Percentiles rank a stretch among this genome's conserved stretches.
phyloP scores from a whole-genome alignment of 2,329 filamentous ascomycete genomes.

The Cercospora janseana region DNA sequence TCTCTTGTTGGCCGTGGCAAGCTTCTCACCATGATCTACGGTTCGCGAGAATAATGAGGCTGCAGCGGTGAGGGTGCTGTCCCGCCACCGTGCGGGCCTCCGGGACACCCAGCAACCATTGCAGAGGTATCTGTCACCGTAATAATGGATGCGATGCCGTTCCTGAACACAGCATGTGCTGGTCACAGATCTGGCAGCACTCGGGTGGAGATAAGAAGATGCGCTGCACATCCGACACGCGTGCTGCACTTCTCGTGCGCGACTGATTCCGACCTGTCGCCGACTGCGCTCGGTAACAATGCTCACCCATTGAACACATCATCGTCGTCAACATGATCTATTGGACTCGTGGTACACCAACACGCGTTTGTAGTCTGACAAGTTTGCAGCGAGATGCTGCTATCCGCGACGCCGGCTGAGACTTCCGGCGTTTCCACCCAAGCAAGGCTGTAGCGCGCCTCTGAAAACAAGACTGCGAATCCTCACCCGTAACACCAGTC shows the following conservation, averaged over 20 bases:
- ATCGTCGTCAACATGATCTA: not conserved
- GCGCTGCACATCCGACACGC: not conserved
- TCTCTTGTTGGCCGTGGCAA: not conserved
- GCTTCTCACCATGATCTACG: not conserved
- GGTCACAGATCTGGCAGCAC: not conserved
- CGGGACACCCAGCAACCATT: constrained; percentile 10
- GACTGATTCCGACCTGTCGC: not conserved
- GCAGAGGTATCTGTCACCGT: constrained; percentile 4
- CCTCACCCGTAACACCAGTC: not conserved
- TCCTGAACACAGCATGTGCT: not conserved
- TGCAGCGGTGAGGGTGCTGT: not conserved
- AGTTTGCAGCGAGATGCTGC: constrained; percentile 3
- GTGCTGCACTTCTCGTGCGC: not conserved
- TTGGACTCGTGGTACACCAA: not conserved
- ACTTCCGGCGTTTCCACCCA: constrained; percentile 14
- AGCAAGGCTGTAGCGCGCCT: constrained; percentile 5
- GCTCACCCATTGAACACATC: constrained; percentile 1
- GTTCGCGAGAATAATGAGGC: not conserved
- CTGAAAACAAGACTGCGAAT: not conserved
- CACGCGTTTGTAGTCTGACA: not conserved
- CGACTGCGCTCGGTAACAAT: not conserved
- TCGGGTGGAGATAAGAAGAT: not conserved
- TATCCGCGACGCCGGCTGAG: constrained; percentile 16
- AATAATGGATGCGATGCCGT: not conserved
- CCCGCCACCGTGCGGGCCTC: not conserved